These are phyloP conservation scores for Picea abies DNA, from an alignment of 83 land plant genomes.

Conservation along the genomic window DNA sequence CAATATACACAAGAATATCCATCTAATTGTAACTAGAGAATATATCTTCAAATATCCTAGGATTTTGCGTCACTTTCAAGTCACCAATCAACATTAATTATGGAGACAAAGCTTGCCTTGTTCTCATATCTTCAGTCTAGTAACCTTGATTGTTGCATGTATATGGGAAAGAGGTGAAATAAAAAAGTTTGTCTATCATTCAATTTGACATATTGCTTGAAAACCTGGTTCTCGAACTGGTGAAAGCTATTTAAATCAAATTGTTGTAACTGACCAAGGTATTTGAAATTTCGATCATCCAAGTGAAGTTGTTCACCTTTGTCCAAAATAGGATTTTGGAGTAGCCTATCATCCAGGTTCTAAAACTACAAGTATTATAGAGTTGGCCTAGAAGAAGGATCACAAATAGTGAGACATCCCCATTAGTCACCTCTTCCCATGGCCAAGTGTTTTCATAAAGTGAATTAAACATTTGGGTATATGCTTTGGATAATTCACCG, in stretches of 20 bases:
- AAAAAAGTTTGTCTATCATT: background rate
- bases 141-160: background rate
- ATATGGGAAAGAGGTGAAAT: constrained; percentile 1
- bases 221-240: background rate
- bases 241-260: background rate
- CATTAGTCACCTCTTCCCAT: background rate
- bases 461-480: background rate
- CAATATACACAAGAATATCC: background rate
- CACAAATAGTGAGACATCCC: background rate
- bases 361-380: background rate
- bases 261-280: background rate
- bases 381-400: background rate
- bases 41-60: background rate
- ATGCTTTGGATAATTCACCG: background rate
- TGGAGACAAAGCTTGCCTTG: background rate
- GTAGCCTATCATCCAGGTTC: background rate
- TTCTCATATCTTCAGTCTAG: background rate
- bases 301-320: background rate
- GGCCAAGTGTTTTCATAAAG: background rate
- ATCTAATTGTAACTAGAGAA: background rate
- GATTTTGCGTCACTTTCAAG: background rate
- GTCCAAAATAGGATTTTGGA: background rate
- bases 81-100: background rate
- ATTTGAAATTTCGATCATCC: background rate
- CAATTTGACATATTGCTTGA: background rate